phyloP scores from a whole-genome alignment of 306 rosid species.

The Begonia masoniana region DNA sequence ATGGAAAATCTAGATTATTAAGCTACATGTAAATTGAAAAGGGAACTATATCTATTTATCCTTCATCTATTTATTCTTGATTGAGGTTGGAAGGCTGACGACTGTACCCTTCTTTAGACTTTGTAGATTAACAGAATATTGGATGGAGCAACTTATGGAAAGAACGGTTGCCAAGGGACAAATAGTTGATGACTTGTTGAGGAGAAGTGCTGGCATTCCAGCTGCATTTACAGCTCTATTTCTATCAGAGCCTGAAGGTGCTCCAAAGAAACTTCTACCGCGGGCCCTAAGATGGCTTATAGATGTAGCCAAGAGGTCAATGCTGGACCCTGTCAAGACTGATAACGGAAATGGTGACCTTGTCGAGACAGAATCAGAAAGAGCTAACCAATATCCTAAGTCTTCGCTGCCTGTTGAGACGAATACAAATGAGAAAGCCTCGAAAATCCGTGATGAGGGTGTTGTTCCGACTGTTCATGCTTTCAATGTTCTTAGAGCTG shows the following conservation, averaged over 20 bases:
- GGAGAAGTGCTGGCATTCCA: constrained; percentile 99
- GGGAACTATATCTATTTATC: no score
- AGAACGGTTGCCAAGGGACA: constrained; percentile 84
- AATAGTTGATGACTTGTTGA: constrained; percentile 74
- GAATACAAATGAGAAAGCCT: constrained; percentile 25
- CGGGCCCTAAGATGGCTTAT: constrained; percentile 80
- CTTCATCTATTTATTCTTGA: no score
- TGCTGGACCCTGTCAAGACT: constrained; percentile 35
- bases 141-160: constrained; percentile 98
- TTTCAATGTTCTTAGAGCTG: constrained; percentile 75
- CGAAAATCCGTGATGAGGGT: constrained; percentile 91
- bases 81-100: no score
- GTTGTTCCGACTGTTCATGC: constrained; percentile 94
- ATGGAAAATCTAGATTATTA: no score
- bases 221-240: constrained; percentile 88
- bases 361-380: constrained; percentile 16
- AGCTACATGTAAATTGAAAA: no score
- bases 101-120: constrained; percentile 37
- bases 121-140: constrained; percentile 72
- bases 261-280: constrained; percentile 95
- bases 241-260: constrained; percentile 97
- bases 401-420: constrained; percentile 23
- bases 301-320: constrained; percentile 59
- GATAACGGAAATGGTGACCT: constrained; percentile 24
- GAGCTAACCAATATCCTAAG: constrained; percentile 17